Conservation (phyloP, 164 flowering plant genomes). For the Saururus chinensis region DNA sequence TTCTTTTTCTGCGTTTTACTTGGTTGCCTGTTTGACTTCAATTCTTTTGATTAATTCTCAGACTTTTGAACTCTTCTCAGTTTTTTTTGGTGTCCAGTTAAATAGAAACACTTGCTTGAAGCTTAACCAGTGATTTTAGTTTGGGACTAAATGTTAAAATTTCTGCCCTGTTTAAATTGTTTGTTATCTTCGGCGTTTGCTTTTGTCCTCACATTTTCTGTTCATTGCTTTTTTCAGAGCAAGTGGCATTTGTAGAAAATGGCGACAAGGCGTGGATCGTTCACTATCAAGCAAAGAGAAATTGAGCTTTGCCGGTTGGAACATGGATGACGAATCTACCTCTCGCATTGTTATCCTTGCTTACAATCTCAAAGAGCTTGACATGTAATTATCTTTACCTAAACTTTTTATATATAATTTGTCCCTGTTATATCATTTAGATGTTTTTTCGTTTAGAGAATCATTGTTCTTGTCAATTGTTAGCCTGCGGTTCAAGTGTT, state of each 20-base stretch:
- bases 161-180: not conserved
- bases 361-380: constrained; percentile 75
- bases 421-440: constrained; percentile 1
- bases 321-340: constrained; percentile 82
- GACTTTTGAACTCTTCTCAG: too few relatives aligned
- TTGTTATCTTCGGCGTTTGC: not conserved
- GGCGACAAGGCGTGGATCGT: constrained; percentile 76
- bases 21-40: too few relatives aligned
- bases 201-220: not conserved
- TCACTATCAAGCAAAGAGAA: constrained; percentile 54
- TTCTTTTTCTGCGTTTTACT: too few relatives aligned
- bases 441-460: constrained; percentile 1
- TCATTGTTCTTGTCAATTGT: not conserved
- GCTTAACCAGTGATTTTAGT: not conserved
- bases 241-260: constrained; percentile 66
- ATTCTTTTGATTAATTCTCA: too few relatives aligned
- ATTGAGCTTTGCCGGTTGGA: constrained; percentile 81
- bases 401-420: too few relatives aligned
- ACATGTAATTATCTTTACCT: constrained; percentile 38
- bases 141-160: not conserved
- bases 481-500: not conserved
- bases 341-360: constrained; percentile 60
- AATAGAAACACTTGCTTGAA: not conserved
- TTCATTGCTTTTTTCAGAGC: constrained; percentile 3
- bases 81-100: too few relatives aligned